These are phyloP conservation scores for Ustilago cynodontis DNA, from an alignment of 1,284 basidiomycete genomes.

Conservation along the genomic window DNA sequence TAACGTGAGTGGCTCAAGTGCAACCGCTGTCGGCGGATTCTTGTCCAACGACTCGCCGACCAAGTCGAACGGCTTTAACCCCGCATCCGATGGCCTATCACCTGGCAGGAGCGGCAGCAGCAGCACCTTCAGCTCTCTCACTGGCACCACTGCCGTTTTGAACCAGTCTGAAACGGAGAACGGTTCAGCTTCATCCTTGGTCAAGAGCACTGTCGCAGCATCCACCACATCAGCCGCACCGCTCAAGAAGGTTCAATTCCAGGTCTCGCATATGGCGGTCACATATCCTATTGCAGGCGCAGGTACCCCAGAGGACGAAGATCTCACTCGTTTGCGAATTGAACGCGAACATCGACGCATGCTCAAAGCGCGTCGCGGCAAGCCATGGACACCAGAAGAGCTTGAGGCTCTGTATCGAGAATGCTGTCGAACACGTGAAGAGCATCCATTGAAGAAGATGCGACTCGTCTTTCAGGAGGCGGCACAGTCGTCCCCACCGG, in stretches of 20 bases:
- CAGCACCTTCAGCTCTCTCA: slow-evolving; percentile 6
- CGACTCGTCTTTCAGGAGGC: slow-evolving; percentile 61
- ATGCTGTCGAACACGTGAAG: slow-evolving; percentile 67
- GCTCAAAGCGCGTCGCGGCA: slow-evolving; percentile 46
- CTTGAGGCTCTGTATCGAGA: slow-evolving; percentile 66
- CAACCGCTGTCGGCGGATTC: slow-evolving; percentile 23
- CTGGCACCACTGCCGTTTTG: slow-evolving; percentile 3
- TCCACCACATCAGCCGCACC: slow-evolving; percentile 51
- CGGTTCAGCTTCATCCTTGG: slow-evolving; percentile 8
- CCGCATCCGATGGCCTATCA: slow-evolving; percentile 1
- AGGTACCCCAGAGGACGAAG: slow-evolving; percentile 62
- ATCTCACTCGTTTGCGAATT: slow-evolving; percentile 61
- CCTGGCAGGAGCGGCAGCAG: slow-evolving; percentile 18
- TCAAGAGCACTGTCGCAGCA: slow-evolving; percentile 29
- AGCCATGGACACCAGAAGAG: slow-evolving; percentile 60
- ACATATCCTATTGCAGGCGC: slow-evolving; percentile 66
- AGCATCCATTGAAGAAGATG: slow-evolving; percentile 66
- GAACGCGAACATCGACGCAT: slow-evolving; percentile 61
- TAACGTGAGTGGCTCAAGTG: slow-evolving; percentile 38
- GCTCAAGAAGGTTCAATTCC: slow-evolving; percentile 66
- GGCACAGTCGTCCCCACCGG: slow-evolving; percentile 41
- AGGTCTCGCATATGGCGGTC: slow-evolving; percentile 60
- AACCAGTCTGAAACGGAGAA: slow-evolving; percentile 22
- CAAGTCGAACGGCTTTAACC: slow-evolving; percentile 8
- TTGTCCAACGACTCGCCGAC: slow-evolving; percentile 24